Evolutionary conservation across 331 rosid genomes (phyloP).

Genomic region (Cucumis variabilis): DNA sequence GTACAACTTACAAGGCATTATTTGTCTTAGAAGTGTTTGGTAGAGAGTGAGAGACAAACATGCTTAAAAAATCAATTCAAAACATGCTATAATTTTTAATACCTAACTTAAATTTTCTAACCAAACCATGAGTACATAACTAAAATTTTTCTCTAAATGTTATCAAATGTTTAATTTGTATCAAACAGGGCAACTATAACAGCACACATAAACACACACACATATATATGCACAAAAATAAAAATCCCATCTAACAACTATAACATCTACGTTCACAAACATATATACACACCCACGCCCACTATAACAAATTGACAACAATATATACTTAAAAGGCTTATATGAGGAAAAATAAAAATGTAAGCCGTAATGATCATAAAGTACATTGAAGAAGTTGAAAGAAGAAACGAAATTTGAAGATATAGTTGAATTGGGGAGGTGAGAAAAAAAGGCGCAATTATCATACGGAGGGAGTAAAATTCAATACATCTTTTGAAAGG

Average conservation of each 20-base stretch:
- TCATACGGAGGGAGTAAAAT: slow-evolving; percentile 18
- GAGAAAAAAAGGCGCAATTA: not conserved
- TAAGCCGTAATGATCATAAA: not conserved
- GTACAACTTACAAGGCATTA: slow-evolving; percentile 2
- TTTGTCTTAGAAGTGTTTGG: slow-evolving; percentile 17
- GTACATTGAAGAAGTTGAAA: not conserved
- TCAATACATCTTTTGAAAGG: not conserved
- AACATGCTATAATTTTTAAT: not conserved
- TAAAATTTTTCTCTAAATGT: not conserved
- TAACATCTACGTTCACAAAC: no score
- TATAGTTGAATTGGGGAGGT: not conserved
- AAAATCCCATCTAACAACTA: no score
- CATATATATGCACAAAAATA: no score
- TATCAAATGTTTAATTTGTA: slow-evolving; percentile 7
- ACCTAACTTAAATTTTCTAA: slow-evolving; percentile 15
- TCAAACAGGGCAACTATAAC: not conserved
- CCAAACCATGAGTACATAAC: slow-evolving; percentile 12
- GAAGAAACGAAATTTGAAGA: not conserved
- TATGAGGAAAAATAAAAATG: no score
- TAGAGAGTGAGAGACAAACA: slow-evolving; percentile 18
- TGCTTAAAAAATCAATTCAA: slow-evolving; percentile 14
- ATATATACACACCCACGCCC: no score
- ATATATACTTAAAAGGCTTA: no score
- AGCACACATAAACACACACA: no score
- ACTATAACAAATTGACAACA: no score